Evolutionary conservation across 768 basidiomycete genomes (phyloP), one percentile per base, ranked within the genome.

Genomic region (Hemileccinum impolitum): DNA sequence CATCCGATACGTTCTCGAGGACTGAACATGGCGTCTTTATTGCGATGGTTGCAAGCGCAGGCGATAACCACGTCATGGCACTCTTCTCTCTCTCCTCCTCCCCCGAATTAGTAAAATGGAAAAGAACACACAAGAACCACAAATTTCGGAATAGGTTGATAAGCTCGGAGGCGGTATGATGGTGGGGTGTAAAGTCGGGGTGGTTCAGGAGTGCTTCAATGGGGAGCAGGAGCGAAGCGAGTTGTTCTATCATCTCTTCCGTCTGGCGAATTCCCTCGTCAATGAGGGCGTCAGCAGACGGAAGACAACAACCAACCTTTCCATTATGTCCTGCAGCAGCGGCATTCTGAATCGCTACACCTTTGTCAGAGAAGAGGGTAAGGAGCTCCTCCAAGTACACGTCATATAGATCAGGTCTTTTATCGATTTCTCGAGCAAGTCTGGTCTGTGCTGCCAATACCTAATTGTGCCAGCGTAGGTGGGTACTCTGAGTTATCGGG

Each of bases 111-210:
- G 90, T 85, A 57, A 97, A 88, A 18, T 85, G 80, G 59, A 95
- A 93, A 14, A 95, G 78, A 21, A 89, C 80, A 63, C 90, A 93
- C 17, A 97, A 69, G 68, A 94, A 93, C 95, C 95, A 99, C 70
- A 94, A 76, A 60, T 91, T 93, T 38, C 94, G 81, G 78, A 96
- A 98, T 18, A 92, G 72, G 5, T 82, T 73, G 11, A 87, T 82
- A 12, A 91, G 63, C 19, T 82, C 82, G 5, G 81, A 62, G 1
- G 83, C 74, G 17, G 82, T 68, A 23, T 75, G 67, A 15, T 73
- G 45, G 30, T 82, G 77, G 2, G 87, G 81, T 39, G 77, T 75
- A 65, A 87, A 89, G 51, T 85, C 81, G 13, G 68, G 57, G 58
- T 93, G 90, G 30, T 76, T 70, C 19, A 99, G 76, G 19, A 96